Conservation (phyloP, 176 grass and related monocot genomes). For the Carex myosuroides region DNA sequence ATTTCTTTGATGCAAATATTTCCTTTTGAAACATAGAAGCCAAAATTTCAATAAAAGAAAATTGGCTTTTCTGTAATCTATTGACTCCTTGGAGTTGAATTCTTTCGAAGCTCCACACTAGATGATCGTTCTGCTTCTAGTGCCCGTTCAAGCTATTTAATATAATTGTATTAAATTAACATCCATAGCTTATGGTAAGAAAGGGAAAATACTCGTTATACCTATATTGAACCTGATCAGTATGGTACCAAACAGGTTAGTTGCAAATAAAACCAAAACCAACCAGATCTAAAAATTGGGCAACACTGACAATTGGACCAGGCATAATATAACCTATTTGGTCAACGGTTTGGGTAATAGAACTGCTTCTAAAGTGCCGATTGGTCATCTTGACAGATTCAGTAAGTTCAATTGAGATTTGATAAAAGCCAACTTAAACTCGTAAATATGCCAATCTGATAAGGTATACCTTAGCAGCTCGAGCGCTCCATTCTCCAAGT, state of each 20-base stretch:
- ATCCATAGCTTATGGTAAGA: not conserved
- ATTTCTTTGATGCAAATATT: not conserved
- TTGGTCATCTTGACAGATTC: not conserved
- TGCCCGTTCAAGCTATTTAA: constrained; percentile 74
- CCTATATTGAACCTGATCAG: not conserved
- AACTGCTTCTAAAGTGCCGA: not conserved
- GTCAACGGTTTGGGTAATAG: not conserved
- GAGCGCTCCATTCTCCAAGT: constrained; percentile 96
- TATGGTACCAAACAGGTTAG: not conserved
- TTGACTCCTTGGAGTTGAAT: constrained; percentile 30
- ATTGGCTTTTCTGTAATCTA: constrained; percentile 25
- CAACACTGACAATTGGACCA: not conserved
- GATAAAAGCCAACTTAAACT: not conserved
- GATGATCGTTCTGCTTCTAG: constrained; percentile 70
- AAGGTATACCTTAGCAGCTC: constrained; percentile 67
- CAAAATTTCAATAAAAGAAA: not conserved
- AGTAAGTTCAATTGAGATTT: not conserved
- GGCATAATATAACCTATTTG: not conserved
- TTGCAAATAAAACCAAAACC: constrained; percentile 2
- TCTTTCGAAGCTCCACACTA: constrained; percentile 60
- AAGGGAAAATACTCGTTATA: not conserved
- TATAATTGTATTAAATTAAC: not conserved
- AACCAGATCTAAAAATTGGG: not conserved
- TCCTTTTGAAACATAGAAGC: not conserved
- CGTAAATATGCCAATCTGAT: not conserved